Base-by-base conservation (phyloP, 140 eudicot species). In the Anethum foeniculum region DNA sequence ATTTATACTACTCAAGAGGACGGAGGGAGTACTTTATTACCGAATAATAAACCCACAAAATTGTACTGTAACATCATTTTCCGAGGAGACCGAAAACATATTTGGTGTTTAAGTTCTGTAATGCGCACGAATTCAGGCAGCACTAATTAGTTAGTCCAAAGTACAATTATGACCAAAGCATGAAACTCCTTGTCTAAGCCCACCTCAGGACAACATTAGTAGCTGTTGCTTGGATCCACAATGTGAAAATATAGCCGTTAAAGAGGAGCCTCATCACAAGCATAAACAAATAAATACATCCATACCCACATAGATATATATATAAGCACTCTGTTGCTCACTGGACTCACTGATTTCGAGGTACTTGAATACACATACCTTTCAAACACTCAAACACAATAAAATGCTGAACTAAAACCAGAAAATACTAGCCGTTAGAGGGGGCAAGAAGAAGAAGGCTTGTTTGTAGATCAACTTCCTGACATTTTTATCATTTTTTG, bases 391-490 rank as follows among this genome's bases (percentile, higher is more conserved):
- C 72, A 65, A 5, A 71, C 46, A 13, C 76, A 38, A 0, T 12
- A 30, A 16, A 68, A 30, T 34, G 39, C 44, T 28, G 21, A 68
- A 68, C 43, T 14, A 68, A 68, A 15, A 23, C 25, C 76, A 47
- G 75, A 30, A 30, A 62, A 83, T 80, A 85, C 91, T 88, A 88
- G 91, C 91, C 91, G 91, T 88, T 85, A 76, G 77, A 56, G 64
- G 52, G 58, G 64, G n/a, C 78, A 46, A 58, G 81, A 75, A 41
- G 77, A 65, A 41, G 79, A 76, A 41, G 72, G 44, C 34, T 64
- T 78, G 51, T 65, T 81, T 65, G 68, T 75, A 68, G 41, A 43
- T 44, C 5, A 58, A 34, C 19, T 38, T 23, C 77, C 82, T 80
- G 89, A 79, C 86, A 77, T 46, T 76, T 48, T 41, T 79, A 4